These are phyloP conservation scores for Globisporangium splendens DNA, from an alignment of 352 stramenopile species.

Conservation along the genomic window DNA sequence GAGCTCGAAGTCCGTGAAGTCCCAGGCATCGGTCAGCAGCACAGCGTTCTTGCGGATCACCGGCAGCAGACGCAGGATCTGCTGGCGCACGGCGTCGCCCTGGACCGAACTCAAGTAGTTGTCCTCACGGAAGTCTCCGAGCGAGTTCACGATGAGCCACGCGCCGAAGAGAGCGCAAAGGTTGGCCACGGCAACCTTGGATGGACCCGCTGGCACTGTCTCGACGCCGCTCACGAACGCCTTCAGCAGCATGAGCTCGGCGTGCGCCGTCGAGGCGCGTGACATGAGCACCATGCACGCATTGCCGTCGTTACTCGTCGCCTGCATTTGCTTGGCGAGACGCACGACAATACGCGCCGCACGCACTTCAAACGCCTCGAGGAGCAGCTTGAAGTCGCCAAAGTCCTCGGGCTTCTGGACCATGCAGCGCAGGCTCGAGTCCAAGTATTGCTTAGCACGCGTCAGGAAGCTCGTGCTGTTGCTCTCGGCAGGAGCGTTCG, in stretches of 20 bases:
- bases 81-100: constrained; percentile 17
- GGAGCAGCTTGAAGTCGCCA: constrained; percentile 21
- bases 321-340: constrained; percentile 14
- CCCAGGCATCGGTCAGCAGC: constrained; percentile 31
- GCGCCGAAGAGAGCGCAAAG: constrained; percentile 26
- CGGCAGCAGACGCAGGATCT: constrained; percentile 25
- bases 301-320: constrained; percentile 18
- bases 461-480: constrained; percentile 8
- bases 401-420: constrained; percentile 20
- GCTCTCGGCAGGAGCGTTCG: constrained; percentile 9
- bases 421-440: constrained; percentile 3
- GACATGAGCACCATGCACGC: constrained; percentile 40
- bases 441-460: too few relatives aligned
- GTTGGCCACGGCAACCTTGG: constrained; percentile 15
- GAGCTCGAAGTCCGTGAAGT: constrained; percentile 54
- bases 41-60: constrained; percentile 33
- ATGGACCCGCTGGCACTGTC: constrained; percentile 6
- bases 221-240: constrained; percentile 22
- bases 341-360: constrained; percentile 15
- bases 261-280: constrained; percentile 28
- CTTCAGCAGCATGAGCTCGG: constrained; percentile 25
- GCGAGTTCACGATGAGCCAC: constrained; percentile 25
- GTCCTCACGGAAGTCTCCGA: constrained; percentile 42
- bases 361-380: constrained; percentile 25
- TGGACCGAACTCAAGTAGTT: constrained; percentile 34